A percentile compares a stretch with the other conserved stretches of the same genome.
These are phyloP conservation scores for Entomophthora muscae DNA, from an alignment of 371 early-diverging fungal species.

Conservation along the genomic window DNA sequence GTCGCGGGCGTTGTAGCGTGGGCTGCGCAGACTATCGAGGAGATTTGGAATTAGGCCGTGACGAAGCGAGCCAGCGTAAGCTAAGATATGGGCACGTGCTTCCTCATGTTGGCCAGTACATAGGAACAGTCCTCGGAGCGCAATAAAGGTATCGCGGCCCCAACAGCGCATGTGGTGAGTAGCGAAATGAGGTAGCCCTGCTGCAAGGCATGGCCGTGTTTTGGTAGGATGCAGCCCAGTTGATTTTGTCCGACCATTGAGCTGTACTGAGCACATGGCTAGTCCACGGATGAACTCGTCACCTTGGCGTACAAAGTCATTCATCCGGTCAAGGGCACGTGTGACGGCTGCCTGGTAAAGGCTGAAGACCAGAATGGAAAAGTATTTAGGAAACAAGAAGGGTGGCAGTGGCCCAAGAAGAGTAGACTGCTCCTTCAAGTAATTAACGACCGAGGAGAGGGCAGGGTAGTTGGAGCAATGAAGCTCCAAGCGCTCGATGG, in stretches of 20 bases:
- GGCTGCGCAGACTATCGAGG: slow-evolving; percentile 63
- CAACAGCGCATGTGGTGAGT: slow-evolving; percentile 87
- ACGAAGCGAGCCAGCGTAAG: slow-evolving; percentile 72
- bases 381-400: slow-evolving; percentile 84
- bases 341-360: slow-evolving; percentile 50
- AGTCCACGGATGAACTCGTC: slow-evolving; percentile 50
- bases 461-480: slow-evolving; percentile 26
- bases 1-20: slow-evolving; percentile 92
- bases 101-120: slow-evolving; percentile 63
- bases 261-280: slow-evolving; percentile 64
- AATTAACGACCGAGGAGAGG: slow-evolving; percentile 29
- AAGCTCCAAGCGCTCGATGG: slow-evolving; percentile 43
- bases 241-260: slow-evolving; percentile 54
- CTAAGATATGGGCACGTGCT: slow-evolving; percentile 66
- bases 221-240: slow-evolving; percentile 58
- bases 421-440: slow-evolving; percentile 52
- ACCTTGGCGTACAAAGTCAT: slow-evolving; percentile 32
- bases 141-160: slow-evolving; percentile 94
- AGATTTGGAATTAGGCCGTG: slow-evolving; percentile 94
- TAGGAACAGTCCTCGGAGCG: slow-evolving; percentile 68
- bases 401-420: slow-evolving; percentile 51
- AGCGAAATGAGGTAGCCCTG: slow-evolving; percentile 93
- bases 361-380: slow-evolving; percentile 56
- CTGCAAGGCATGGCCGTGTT: slow-evolving; percentile 52
- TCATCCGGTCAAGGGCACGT: slow-evolving; percentile 37